Conservation (phyloP, 2,329 filamentous ascomycete species). For the Neonectria hederae region DNA sequence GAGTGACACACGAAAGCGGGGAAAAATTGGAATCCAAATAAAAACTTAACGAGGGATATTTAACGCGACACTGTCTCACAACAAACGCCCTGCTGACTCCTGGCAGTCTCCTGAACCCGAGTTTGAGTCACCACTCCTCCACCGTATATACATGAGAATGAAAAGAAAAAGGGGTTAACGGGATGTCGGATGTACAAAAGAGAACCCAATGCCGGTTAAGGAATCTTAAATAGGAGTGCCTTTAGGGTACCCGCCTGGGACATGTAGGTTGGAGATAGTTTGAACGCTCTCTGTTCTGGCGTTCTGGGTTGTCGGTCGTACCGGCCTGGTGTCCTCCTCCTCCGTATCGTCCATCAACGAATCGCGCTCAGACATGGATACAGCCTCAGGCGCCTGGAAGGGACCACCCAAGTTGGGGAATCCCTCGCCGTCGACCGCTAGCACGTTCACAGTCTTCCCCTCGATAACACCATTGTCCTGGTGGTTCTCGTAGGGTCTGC, state of each 20-base stretch:
- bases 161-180: constrained; percentile 23
- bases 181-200: constrained; percentile 24
- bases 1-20: background rate
- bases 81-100: constrained; percentile 35
- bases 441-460: constrained; percentile 28
- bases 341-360: constrained; percentile 35
- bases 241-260: constrained; percentile 73
- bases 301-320: constrained; percentile 41
- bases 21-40: constrained; percentile 1
- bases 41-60: constrained; percentile 38
- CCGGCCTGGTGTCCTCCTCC: constrained; percentile 36
- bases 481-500: constrained; percentile 16
- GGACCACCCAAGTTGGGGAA: constrained; percentile 37
- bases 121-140: constrained; percentile 19
- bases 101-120: constrained; percentile 13
- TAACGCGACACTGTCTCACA: constrained; percentile 22
- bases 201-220: constrained; percentile 41
- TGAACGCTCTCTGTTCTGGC: constrained; percentile 56
- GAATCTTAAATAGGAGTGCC: constrained; percentile 56
- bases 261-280: constrained; percentile 72
- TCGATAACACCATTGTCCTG: constrained; percentile 26
- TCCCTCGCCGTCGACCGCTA: constrained; percentile 34
- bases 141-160: constrained; percentile 18
- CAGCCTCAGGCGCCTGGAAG: constrained; percentile 17
- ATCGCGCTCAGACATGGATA: constrained; percentile 35